A percentile compares a stretch with the other conserved stretches of the same genome.
Conservation (phyloP, 495 filamentous ascomycete genomes). For the Aspergillus bertholletiae region DNA sequence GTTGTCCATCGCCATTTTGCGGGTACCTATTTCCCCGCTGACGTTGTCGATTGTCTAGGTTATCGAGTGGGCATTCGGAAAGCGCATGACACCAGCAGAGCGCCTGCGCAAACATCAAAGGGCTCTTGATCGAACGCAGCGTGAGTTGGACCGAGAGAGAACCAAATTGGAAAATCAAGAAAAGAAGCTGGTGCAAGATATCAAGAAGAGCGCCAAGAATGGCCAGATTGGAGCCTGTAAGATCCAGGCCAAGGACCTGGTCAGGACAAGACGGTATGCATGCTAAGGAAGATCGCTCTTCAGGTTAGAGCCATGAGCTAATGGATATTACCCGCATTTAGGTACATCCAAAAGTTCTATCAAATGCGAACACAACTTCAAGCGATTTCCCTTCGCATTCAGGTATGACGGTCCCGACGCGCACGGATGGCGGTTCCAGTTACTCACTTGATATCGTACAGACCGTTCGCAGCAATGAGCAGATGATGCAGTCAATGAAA, state of each 20-base stretch:
- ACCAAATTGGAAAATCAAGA: slow-evolving; percentile 96
- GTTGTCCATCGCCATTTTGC: slow-evolving; percentile 10
- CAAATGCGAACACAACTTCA: slow-evolving; percentile 95
- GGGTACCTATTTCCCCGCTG: slow-evolving; percentile 22
- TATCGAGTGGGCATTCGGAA: slow-evolving; percentile 97
- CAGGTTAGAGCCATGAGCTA: background rate
- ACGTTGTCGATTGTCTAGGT: slow-evolving; percentile 52
- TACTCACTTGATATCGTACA: slow-evolving; percentile 25
- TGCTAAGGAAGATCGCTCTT: background rate
- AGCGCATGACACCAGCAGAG: slow-evolving; percentile 96
- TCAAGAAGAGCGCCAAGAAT: slow-evolving; percentile 97
- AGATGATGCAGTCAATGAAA: slow-evolving; percentile 99
- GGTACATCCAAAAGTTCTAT: slow-evolving; percentile 97
- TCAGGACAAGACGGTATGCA: slow-evolving; percentile 77
- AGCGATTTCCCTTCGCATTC: slow-evolving; percentile 90
- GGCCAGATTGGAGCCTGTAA: slow-evolving; percentile 94
- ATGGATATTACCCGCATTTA: slow-evolving; percentile 24
- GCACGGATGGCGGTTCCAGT: background rate
- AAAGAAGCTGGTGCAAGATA: slow-evolving; percentile 91
- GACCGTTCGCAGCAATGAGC: slow-evolving; percentile 96
- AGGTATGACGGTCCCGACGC: slow-evolving; percentile 51
- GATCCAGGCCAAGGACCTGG: slow-evolving; percentile 96
- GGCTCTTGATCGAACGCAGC: slow-evolving; percentile 92
- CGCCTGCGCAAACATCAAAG: slow-evolving; percentile 95
- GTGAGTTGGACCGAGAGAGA: slow-evolving; percentile 90